A percentile compares a stretch with the other conserved stretches of the same genome.
These are phyloP conservation scores for Diaporthe amygdali DNA, from an alignment of 2,329 filamentous ascomycete genomes.

Conservation along the genomic window DNA sequence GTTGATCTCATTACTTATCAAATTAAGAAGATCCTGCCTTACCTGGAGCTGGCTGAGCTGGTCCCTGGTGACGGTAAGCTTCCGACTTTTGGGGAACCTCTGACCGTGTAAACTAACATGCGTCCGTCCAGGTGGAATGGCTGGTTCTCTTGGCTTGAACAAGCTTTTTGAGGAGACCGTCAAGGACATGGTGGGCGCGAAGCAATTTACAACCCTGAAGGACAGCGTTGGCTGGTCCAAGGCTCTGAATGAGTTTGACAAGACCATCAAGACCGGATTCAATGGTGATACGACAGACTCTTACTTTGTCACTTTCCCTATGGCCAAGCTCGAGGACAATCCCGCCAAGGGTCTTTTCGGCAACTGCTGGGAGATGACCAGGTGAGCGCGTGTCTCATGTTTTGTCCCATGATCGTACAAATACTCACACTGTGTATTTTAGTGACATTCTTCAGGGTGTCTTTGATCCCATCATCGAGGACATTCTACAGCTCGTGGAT, in stretches of 20 bases:
- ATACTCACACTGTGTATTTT: too few species aligned
- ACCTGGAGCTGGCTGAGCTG: not conserved
- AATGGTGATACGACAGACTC: not conserved
- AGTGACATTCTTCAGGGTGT: not conserved
- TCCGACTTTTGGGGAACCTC: too few species aligned
- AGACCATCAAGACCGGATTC: constrained; percentile 12
- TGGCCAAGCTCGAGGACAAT: not conserved
- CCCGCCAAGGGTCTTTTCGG: accelerated
- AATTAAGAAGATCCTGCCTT: not conserved
- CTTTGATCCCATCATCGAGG: not conserved
- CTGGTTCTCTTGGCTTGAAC: not conserved
- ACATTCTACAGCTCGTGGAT: not conserved
- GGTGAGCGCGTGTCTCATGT: not conserved
- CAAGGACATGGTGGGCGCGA: not conserved
- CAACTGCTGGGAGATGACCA: constrained; percentile 13
- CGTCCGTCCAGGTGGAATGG: not conserved
- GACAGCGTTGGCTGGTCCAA: not conserved
- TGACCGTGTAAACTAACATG: not conserved
- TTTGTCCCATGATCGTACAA: not conserved
- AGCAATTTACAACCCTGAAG: not conserved
- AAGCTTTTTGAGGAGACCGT: not conserved
- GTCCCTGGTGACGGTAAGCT: not conserved
- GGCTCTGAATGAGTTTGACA: constrained; percentile 1
- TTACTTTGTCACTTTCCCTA: constrained; percentile 4
- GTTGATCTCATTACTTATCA: constrained; percentile 13